phyloP scores from a whole-genome alignment of 345 rosid species.

The Syzygium jambos region DNA sequence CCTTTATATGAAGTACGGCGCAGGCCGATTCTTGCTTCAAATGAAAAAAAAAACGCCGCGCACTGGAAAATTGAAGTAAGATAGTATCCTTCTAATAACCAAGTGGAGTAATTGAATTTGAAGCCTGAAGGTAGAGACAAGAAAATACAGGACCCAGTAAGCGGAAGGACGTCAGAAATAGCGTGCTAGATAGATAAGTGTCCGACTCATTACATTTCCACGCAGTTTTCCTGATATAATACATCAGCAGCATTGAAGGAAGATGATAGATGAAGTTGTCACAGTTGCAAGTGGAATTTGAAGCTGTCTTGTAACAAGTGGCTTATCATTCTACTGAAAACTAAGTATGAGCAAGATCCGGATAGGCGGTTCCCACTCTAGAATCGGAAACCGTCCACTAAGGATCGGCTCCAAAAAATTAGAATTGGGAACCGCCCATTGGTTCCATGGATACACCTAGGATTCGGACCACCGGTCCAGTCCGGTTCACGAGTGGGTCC shows the following conservation, averaged over 20 bases:
- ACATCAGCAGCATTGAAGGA: background rate
- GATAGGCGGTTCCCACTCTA: too few species aligned
- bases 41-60: background rate
- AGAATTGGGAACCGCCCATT: too few species aligned
- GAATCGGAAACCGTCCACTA: too few species aligned
- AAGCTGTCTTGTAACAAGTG: background rate
- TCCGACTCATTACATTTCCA: background rate
- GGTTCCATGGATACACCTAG: too few species aligned
- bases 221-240: background rate
- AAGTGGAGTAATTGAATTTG: background rate
- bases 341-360: too few species aligned
- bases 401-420: too few species aligned
- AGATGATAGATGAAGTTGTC: background rate
- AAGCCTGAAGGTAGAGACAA: background rate
- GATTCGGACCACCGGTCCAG: too few species aligned
- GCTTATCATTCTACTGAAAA: background rate
- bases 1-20: background rate
- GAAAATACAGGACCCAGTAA: background rate
- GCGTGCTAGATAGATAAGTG: background rate
- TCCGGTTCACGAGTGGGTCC: too few species aligned
- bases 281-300: background rate
- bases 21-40: background rate
- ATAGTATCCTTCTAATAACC: background rate
- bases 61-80: background rate
- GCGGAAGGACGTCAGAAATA: background rate